A percentile compares a stretch with the other conserved stretches of the same genome.
phyloP scores from a whole-genome alignment of 148 eudicot genomes.

The Oxyria digyna region DNA sequence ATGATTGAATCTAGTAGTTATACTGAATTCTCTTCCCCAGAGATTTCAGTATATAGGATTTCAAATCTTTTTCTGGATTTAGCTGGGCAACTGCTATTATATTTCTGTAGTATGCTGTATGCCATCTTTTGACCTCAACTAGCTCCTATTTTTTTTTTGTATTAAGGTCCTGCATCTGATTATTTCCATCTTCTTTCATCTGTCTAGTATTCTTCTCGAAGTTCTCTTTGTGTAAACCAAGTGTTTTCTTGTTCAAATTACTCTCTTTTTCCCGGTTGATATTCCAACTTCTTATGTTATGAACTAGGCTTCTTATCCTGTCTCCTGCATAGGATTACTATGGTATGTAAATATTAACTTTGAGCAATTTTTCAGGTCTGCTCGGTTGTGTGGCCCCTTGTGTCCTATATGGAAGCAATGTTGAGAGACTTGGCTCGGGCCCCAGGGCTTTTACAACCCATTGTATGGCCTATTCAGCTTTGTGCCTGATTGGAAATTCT shows the following conservation, averaged over 20 bases:
- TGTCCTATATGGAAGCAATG: slow-evolving; percentile 73
- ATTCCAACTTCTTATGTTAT: background rate
- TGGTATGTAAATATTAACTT: background rate
- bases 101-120: background rate
- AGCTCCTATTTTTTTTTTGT: background rate
- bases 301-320: background rate
- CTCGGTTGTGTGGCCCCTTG: slow-evolving; percentile 83
- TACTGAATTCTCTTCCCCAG: background rate
- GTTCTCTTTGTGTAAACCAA: background rate
- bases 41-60: background rate
- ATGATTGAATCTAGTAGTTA: background rate
- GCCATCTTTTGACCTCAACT: background rate
- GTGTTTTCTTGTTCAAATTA: background rate
- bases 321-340: background rate
- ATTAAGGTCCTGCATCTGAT: background rate
- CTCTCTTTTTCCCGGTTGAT: background rate
- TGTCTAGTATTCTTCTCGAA: background rate
- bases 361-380: slow-evolving; percentile 31
- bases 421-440: slow-evolving; percentile 57
- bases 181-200: background rate
- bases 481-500: slow-evolving; percentile 49
- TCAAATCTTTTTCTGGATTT: background rate
- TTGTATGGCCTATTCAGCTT: slow-evolving; percentile 65
- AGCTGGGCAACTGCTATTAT: background rate
- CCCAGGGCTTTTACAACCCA: slow-evolving; percentile 57